Percentiles rank a stretch among this genome's conserved stretches.
Evolutionary conservation across 2,329 filamentous ascomycete species (phyloP).

Genomic region (Diplodia sapinea): DNA sequence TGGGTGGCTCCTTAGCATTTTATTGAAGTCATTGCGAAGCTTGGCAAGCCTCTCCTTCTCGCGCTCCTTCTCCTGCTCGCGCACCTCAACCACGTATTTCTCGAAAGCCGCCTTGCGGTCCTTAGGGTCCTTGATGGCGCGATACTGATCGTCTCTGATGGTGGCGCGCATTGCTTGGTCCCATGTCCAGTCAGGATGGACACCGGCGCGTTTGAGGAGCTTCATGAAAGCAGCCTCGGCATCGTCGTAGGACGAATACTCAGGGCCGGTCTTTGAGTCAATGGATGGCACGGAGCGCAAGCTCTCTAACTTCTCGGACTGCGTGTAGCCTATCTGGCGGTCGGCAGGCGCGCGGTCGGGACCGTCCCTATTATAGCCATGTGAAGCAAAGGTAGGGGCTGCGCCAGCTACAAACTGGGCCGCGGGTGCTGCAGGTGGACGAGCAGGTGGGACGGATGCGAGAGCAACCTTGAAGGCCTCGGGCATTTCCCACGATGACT

Average conservation of each 20-base stretch:
- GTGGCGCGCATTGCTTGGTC: slow-evolving; percentile 84
- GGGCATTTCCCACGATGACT: slow-evolving; percentile 95
- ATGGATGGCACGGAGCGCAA: slow-evolving; percentile 39
- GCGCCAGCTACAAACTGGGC: slow-evolving; percentile 67
- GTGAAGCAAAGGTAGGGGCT: slow-evolving; percentile 48
- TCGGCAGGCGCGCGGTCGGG: slow-evolving; percentile 49
- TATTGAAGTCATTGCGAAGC: slow-evolving; percentile 89
- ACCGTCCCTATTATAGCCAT: slow-evolving; percentile 43
- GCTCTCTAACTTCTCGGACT: slow-evolving; percentile 28
- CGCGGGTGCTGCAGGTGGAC: slow-evolving; percentile 49
- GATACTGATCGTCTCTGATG: slow-evolving; percentile 90
- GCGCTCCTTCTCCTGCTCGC: slow-evolving; percentile 90
- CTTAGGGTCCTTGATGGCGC: slow-evolving; percentile 88
- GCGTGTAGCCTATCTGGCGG: slow-evolving; percentile 54
- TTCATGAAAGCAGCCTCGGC: slow-evolving; percentile 94
- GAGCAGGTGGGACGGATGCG: slow-evolving; percentile 56
- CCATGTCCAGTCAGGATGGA: slow-evolving; percentile 93
- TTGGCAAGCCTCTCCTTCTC: slow-evolving; percentile 93
- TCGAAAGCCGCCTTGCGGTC: slow-evolving; percentile 91
- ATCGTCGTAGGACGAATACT: slow-evolving; percentile 71
- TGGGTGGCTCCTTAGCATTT: slow-evolving; percentile 93
- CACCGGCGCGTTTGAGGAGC: slow-evolving; percentile 80
- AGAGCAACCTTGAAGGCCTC: slow-evolving; percentile 78
- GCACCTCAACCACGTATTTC: slow-evolving; percentile 90
- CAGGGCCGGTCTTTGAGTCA: slow-evolving; percentile 60